Percentiles rank a stretch among this genome's conserved stretches.
Evolutionary conservation across 208 protist species (phyloP).

Genomic region (Histomonas meleagridis): DNA sequence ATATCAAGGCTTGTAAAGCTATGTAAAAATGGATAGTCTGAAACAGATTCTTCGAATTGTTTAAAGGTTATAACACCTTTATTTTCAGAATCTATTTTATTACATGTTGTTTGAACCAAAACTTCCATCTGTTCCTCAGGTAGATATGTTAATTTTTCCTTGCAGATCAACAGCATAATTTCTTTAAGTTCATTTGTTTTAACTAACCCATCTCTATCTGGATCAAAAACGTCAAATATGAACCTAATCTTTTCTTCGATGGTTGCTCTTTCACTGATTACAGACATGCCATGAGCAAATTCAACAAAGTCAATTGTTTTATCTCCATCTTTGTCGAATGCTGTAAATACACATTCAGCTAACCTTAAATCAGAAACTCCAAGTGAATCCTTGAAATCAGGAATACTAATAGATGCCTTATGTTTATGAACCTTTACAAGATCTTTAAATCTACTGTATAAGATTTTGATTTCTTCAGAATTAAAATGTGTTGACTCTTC

Average conservation of each 20-base stretch:
- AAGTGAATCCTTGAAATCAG: neutral
- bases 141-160: neutral
- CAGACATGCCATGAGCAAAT: neutral
- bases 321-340: neutral
- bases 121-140: no score
- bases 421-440: neutral
- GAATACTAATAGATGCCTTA: neutral
- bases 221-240: neutral
- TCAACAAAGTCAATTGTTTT: neutral
- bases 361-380: neutral
- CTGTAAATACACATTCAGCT: neutral
- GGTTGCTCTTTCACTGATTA: neutral
- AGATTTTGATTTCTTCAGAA: neutral
- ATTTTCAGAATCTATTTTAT: no score
- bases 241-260: neutral
- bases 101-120: no score
- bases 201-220: neutral
- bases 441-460: neutral
- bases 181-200: neutral
- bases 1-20: no score
- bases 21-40: no score
- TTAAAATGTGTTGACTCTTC: neutral
- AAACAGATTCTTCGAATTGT: no score
- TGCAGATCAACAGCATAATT: neutral
- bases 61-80: no score